These are phyloP conservation scores for Saposhnikovia divaricata DNA, from an alignment of 129 eudicot genomes.

Conservation along the genomic window DNA sequence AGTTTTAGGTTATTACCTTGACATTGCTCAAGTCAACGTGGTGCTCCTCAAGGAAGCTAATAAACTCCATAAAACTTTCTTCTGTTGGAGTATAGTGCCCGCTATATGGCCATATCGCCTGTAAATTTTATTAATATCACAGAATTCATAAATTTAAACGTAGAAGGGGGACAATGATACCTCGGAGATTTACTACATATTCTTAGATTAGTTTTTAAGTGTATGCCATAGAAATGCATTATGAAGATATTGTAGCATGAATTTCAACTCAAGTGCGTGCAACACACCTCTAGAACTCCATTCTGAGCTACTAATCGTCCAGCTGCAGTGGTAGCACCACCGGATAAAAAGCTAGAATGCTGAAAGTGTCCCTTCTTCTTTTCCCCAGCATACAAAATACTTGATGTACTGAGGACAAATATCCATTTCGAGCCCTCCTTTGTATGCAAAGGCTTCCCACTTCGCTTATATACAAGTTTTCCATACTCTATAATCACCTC, in stretches of 20 bases:
- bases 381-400: constrained; percentile 59
- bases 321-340: constrained; percentile 80
- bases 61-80: constrained; percentile 56
- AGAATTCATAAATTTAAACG: neutral
- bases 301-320: constrained; percentile 64
- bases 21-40: constrained; percentile 49
- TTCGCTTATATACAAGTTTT: constrained; percentile 50
- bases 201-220: too few relatives aligned
- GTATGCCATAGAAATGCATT: neutral
- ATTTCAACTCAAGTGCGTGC: too few relatives aligned
- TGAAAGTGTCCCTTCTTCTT: constrained; percentile 74
- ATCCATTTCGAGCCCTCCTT: constrained; percentile 71
- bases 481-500: constrained; percentile 64
- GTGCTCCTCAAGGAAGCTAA: constrained; percentile 51
- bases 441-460: constrained; percentile 41
- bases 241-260: neutral
- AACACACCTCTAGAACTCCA: constrained; percentile 61
- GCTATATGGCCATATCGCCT: constrained; percentile 88
- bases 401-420: constrained; percentile 82
- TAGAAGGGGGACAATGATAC: neutral
- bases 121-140: neutral
- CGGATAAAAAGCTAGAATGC: constrained; percentile 92
- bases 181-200: too few relatives aligned
- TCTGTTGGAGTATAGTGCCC: constrained; percentile 79
- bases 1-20: constrained; percentile 32